Evolutionary conservation across 1,139 yeast species (phyloP).

Genomic region (Petasospora rhodanensis): DNA sequence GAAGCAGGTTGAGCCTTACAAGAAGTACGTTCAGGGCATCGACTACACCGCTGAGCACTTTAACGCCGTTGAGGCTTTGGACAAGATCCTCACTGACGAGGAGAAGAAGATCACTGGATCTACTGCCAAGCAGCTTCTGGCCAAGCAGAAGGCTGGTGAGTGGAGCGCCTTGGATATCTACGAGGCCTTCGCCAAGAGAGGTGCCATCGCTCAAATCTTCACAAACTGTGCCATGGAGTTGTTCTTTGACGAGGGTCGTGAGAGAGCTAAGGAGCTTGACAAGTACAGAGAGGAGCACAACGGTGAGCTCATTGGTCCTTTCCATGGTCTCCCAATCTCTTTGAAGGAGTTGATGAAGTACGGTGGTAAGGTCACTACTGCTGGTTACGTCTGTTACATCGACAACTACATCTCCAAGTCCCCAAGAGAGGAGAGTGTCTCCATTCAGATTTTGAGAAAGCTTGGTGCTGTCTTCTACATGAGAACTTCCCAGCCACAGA

Average conservation of each 20-base stretch:
- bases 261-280: constrained; percentile 52
- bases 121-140: constrained; percentile 25
- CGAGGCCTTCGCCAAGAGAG: constrained; percentile 49
- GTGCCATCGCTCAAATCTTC: constrained; percentile 43
- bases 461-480: constrained; percentile 64
- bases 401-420: constrained; percentile 39
- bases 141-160: constrained; percentile 26
- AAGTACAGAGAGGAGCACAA: constrained; percentile 41
- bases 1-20: constrained; percentile 19
- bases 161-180: constrained; percentile 42
- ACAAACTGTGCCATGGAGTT: constrained; percentile 59
- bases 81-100: constrained; percentile 28
- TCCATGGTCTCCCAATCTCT: constrained; percentile 75
- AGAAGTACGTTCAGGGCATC: constrained; percentile 11
- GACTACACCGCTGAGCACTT: constrained; percentile 19
- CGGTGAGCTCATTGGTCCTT: constrained; percentile 66
- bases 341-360: constrained; percentile 68
- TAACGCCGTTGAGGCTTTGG: constrained; percentile 20
- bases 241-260: constrained; percentile 52
- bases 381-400: constrained; percentile 56
- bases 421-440: constrained; percentile 49
- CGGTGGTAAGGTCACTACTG: constrained; percentile 56
- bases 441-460: constrained; percentile 48
- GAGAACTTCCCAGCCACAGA: constrained; percentile 55
- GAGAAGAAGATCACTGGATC: constrained; percentile 35